phyloP scores from a whole-genome alignment of 2,329 filamentous ascomycete species.

The Zymoseptoria crescenta region DNA sequence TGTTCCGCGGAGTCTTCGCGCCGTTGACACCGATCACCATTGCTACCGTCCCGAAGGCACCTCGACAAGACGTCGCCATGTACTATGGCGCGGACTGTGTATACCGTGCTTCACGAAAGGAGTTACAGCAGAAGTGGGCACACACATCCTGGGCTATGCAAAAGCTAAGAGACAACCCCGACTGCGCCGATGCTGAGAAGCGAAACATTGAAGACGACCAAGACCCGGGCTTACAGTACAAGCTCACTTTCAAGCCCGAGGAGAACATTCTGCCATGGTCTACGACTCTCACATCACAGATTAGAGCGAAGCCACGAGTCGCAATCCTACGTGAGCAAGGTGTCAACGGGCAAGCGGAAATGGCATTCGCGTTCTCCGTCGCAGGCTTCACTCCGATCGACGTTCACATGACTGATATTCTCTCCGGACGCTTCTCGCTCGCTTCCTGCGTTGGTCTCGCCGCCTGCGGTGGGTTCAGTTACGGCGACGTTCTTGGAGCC shows the following conservation, averaged over 20 bases:
- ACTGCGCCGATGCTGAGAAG: conserved; percentile 78
- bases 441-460: conserved; percentile 79
- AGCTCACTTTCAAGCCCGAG: conserved; percentile 69
- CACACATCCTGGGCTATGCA: conserved; percentile 88
- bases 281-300: conserved; percentile 52
- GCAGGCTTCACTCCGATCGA: conserved; percentile 90
- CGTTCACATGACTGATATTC: conserved; percentile 90
- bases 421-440: conserved; percentile 71
- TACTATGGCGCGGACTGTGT: conserved; percentile 62
- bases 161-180: conserved; percentile 77
- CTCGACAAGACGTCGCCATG: conserved; percentile 70
- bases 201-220: conserved; percentile 63
- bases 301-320: conserved; percentile 63
- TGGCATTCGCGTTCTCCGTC: conserved; percentile 90
- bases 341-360: conserved; percentile 92
- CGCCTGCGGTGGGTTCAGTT: conserved; percentile 95
- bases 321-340: conserved; percentile 93
- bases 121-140: conserved; percentile 82
- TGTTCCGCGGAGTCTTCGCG: conserved; percentile 84
- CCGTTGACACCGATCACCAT: conserved; percentile 76
- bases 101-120: conserved; percentile 59
- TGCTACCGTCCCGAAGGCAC: conserved; percentile 60
- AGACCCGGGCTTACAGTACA: conserved; percentile 79
- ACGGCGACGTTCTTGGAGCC: conserved; percentile 86
- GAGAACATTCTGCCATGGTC: conserved; percentile 67